Conservation (phyloP, 352 stramenopile genomes). For the Globisporangium irregulare region DNA sequence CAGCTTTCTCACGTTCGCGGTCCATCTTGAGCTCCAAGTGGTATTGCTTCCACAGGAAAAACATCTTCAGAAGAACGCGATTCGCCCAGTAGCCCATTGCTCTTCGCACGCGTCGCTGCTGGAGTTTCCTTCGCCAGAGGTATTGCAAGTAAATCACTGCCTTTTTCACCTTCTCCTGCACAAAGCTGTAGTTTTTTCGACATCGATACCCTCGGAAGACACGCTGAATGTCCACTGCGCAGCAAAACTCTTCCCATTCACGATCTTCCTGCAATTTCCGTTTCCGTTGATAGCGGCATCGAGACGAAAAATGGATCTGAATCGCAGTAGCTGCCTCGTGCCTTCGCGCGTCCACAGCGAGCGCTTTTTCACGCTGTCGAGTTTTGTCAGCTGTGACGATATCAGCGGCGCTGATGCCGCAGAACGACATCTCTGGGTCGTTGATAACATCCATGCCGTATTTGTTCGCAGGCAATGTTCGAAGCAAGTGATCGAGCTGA, state of each 20-base stretch:
- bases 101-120: slow-evolving; percentile 45
- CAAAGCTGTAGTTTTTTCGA: slow-evolving; percentile 39
- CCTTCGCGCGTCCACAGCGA: slow-evolving; percentile 17
- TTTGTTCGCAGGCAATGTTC: slow-evolving; percentile 15
- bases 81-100: slow-evolving; percentile 65
- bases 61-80: slow-evolving; percentile 45
- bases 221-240: slow-evolving; percentile 59
- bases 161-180: slow-evolving; percentile 29
- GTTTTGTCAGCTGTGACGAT: slow-evolving; percentile 29
- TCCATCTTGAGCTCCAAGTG: slow-evolving; percentile 19
- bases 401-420: slow-evolving; percentile 42
- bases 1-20: slow-evolving; percentile 26
- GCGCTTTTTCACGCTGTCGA: slow-evolving; percentile 32
- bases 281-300: slow-evolving; percentile 27
- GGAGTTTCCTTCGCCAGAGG: slow-evolving; percentile 43
- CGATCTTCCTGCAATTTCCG: slow-evolving; percentile 19
- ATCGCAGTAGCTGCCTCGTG: slow-evolving; percentile 35
- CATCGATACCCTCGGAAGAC: slow-evolving; percentile 38
- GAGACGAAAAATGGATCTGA: slow-evolving; percentile 39
- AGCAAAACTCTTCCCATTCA: slow-evolving; percentile 49
- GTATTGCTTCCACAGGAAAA: slow-evolving; percentile 44
- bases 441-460: slow-evolving; percentile 57
- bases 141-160: slow-evolving; percentile 60
- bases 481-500: slow-evolving; percentile 29
- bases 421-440: slow-evolving; percentile 36